Base-by-base conservation (phyloP, 345 rosid genomes). In the Eucalyptus regnans region DNA sequence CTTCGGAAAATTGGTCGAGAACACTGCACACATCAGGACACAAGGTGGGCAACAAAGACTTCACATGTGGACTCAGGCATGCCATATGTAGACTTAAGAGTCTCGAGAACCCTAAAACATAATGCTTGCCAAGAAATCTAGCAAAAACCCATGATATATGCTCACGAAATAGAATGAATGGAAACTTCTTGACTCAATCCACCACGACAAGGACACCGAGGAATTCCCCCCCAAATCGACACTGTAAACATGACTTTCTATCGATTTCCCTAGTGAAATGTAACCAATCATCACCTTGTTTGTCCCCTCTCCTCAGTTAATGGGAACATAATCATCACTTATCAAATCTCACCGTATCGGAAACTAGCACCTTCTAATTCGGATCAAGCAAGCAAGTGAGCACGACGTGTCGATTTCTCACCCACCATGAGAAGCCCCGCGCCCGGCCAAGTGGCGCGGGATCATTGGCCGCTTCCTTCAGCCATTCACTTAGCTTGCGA, bases 1-100 rank as follows among this genome's bases (percentile, higher is more conserved):
- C 23, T 71, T 0, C 5, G 25, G 1, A 3, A 68, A 33, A 33
- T 0, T 2, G 2, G 44, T 33, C 1, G 9, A 0, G 25, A 33
- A 68, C 7, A 33, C 4, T 2, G 44, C 25, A 9, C 12, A 0
- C 25, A 17, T 17, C 7, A 16, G 43, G 80, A 31, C 5, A 31
- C 13, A 2, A 33, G 81, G 2, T 17, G 1, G 13, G 25, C 23
- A 9, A 68, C 23, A 68, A 33, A 17, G 13, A 17, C 44, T 68
- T 68, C 44, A 33, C 33, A 7, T 14, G 41, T 15, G 37, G 8
- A 29, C 8, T 16, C 0, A 68, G 44, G 80, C 23, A 31, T 68
- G 80, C 80, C 80, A 16, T 68, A 37, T 20, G 27, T 37, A 44
- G 8, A 71, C 83, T 44, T 3, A 18, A 71, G 83, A 37, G 83